Evolutionary conservation across 306 rosid genomes (phyloP), one percentile per base, ranked within the genome.

Genomic region (Clitoria ternatea): DNA sequence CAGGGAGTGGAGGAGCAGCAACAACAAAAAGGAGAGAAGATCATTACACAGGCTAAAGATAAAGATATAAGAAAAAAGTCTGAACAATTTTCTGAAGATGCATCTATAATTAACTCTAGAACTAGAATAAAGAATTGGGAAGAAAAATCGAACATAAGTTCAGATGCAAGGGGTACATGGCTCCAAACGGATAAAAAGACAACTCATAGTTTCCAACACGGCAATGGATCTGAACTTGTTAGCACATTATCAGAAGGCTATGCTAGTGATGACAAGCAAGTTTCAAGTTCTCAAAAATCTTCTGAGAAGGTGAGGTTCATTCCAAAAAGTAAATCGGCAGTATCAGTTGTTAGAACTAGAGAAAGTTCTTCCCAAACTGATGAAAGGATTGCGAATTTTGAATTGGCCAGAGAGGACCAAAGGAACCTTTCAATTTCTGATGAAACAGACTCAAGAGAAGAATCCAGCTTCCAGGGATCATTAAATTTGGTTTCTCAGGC

Each of bases 361-460:
- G 87, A 77, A 59, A 77, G 70, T 76, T 61, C 74, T 70, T 76
- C 70, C 63, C 92, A 77, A 80, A 83, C 85, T 62, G 84, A 79
- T 75, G 83, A 82, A 73, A 82, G 18, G 44, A 67, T 81, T 61
- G 32, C 72, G 59, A 77, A 81, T 54, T 76, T 74, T 67, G 66
- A 67, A 68, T 57, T 75, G 20, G 52, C 56, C 61, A 61, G 68
- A 47, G 87, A 65, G 75, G 85, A 62, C 39, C 75, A 79, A 61
- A 64, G 63, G 4, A 54, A 55, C 33, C 33, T 23, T 19, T 62
- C 82, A 37, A 20, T 23, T 67, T 55, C 73, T 29, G 26, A 36
- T 57, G 77, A 73, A 76, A 77, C 69, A 63, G 36, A 33, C 73
- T 73, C 61, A 50, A 72, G 39, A 80, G 86, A 74, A 77, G 70